A percentile compares a stretch with the other conserved stretches of the same genome.
These are phyloP conservation scores for Penicillium corylophilum DNA, from an alignment of 2,329 filamentous ascomycete genomes.

Conservation along the genomic window DNA sequence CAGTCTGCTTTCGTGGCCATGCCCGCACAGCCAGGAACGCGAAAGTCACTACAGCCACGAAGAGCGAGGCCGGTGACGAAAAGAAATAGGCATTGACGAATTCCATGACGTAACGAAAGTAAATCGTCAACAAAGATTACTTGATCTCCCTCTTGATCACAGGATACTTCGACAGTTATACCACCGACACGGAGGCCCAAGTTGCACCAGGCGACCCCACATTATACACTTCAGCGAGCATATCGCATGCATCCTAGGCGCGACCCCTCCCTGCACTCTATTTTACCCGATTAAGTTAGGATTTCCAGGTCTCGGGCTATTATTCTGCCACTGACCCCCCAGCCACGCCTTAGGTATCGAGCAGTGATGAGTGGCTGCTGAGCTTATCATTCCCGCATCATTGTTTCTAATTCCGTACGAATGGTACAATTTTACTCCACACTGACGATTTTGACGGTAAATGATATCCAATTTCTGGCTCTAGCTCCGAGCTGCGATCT, in stretches of 20 bases:
- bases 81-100: conserved; percentile 11
- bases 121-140: background rate
- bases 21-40: conserved; percentile 9
- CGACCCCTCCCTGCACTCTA: conserved; percentile 4
- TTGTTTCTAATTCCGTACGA: background rate
- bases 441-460: background rate
- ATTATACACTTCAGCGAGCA: conserved; percentile 12
- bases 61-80: conserved; percentile 9
- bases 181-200: conserved; percentile 6
- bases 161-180: conserved; percentile 16
- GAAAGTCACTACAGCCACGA: conserved; percentile 15
- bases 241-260: background rate
- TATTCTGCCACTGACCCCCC: background rate
- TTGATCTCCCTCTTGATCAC: background rate
- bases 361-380: background rate
- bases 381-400: background rate
- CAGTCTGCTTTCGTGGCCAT: conserved; percentile 10
- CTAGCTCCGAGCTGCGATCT: background rate
- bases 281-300: conserved; percentile 27
- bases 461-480: background rate
- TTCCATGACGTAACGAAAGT: conserved; percentile 9
- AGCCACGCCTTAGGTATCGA: background rate
- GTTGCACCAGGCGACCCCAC: conserved; percentile 12
- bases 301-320: conserved; percentile 18
- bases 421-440: background rate